These are phyloP conservation scores for Kurtzmaniella quercitrusa DNA, from an alignment of 1,139 yeast species.

Conservation along the genomic window DNA sequence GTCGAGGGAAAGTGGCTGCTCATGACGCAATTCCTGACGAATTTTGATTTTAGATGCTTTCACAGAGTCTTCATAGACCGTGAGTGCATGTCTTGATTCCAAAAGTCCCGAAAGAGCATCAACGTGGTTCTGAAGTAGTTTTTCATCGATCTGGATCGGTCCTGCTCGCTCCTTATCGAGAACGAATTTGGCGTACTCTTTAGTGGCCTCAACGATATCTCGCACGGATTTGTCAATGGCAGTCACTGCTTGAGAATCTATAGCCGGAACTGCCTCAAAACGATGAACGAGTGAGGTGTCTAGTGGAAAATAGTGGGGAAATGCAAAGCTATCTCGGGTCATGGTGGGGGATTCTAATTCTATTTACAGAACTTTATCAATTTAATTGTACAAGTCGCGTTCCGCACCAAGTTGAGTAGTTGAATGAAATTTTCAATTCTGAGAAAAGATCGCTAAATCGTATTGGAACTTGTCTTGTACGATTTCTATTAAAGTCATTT, in stretches of 20 bases:
- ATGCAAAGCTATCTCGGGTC: constrained; percentile 3
- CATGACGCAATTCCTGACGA: constrained; percentile 7
- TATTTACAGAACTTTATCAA: too few relatives aligned
- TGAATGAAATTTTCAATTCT: too few relatives aligned
- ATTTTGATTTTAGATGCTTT: constrained; percentile 6
- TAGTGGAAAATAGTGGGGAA: constrained; percentile 9
- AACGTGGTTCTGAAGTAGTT: constrained; percentile 4
- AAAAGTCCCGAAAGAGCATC: constrained; percentile 4
- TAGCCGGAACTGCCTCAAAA: constrained; percentile 7
- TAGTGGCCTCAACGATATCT: constrained; percentile 7
- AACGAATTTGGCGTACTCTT: constrained; percentile 8
- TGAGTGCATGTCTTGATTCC: constrained; percentile 4
- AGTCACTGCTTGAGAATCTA: constrained; percentile 3
- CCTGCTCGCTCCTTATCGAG: constrained; percentile 4
- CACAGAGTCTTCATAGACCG: constrained; percentile 4
- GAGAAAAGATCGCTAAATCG: too few relatives aligned
- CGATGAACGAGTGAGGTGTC: constrained; percentile 7
- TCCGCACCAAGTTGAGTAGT: too few relatives aligned
- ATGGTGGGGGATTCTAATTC: too few relatives aligned
- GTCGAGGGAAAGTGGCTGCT: constrained; percentile 8
- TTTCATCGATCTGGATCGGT: constrained; percentile 6
- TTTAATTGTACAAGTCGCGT: too few relatives aligned
- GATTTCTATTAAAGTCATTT: too few relatives aligned
- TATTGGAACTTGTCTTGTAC: too few relatives aligned
- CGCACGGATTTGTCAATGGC: constrained; percentile 4